A percentile compares a stretch with the other conserved stretches of the same genome.
Evolutionary conservation across 2,329 filamentous ascomycete genomes (phyloP).

Genomic region (Blumeria hordei): DNA sequence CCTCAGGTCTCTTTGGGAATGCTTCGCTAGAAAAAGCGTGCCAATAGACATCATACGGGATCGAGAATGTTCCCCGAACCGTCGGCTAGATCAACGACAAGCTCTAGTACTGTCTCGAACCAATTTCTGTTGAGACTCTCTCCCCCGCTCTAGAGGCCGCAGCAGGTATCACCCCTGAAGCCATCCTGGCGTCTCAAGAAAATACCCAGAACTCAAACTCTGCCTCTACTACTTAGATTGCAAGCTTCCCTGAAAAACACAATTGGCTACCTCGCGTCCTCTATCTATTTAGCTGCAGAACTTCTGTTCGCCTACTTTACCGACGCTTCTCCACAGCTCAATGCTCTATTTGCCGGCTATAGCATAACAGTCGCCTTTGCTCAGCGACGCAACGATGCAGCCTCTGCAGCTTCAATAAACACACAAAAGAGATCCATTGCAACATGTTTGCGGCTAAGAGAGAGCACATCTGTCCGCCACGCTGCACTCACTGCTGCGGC

Average conservation of each 20-base stretch:
- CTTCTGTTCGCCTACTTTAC: not conserved
- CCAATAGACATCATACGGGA: not conserved
- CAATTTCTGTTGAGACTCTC: not conserved
- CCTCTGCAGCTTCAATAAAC: not conserved
- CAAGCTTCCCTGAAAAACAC: not conserved
- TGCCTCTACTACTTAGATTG: not conserved
- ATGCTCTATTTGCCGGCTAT: not conserved
- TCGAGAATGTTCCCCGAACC: not conserved
- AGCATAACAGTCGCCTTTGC: not conserved
- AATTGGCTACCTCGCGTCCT: not conserved
- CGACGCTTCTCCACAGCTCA: not conserved
- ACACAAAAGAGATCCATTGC: not conserved
- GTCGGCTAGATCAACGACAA: not conserved
- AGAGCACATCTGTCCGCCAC: not conserved
- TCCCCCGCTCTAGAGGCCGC: not conserved
- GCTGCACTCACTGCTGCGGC: not conserved
- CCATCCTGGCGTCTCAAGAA: not conserved
- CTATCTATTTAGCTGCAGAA: not conserved
- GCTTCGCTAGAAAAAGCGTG: not conserved
- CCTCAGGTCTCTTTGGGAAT: not conserved
- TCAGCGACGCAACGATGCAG: not conserved
- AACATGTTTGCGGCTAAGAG: not conserved
- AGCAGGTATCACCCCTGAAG: not conserved
- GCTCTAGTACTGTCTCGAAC: not conserved
- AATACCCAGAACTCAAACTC: not conserved